Evolutionary conservation across 1,139 yeast species (phyloP), one percentile per base, ranked within the genome.

Genomic region (Pichia sp.): DNA sequence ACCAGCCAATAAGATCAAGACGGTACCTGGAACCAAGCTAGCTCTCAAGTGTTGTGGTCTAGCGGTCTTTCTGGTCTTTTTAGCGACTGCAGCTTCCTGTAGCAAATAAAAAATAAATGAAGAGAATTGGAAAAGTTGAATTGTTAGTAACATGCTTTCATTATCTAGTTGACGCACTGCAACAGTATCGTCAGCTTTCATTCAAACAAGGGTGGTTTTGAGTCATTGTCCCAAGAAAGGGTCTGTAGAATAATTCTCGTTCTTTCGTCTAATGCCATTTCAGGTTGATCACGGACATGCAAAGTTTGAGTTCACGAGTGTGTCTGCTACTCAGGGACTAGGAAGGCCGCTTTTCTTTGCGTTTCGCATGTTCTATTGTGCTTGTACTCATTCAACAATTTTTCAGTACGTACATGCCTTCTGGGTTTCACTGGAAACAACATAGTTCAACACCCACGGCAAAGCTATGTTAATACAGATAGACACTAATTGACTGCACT

Each of bases 31-130:
- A 70, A 88, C 68, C 74, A 93, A 84, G 65, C 97, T 89, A 73
- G 96, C 84, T 80, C 99, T 92, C 79, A 93, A 84, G 81, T 89
- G 88, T 79, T 91, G 95, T 75, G 97, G 96, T 78, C 90, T 91
- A 71, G 83, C 83, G 73, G 92, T 78, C 90, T 92, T 90, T 85
- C 96, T 90, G 75, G 88, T 76, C 76, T 84, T 84, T 81, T 84
- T 88, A 70, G 90, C 83, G 75, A 84, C 91, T 75, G 52, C 91
- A 75, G 38, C 46, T 46, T 48, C 50, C 59, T 52, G 16, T 45
- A 51, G n/a, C 9, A 50, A 50, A 17, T n/a, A 48, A 44, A 33
- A 12, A 16, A 8, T 41, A 40, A 47, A 8, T 41, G 33, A 47
- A 29, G 6, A 14, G 9, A n/a, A 17, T 7, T 16, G 10, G 20